Evolutionary conservation across 805 yeast species (phyloP).

Genomic region (Metschnikowia lochheadii): DNA sequence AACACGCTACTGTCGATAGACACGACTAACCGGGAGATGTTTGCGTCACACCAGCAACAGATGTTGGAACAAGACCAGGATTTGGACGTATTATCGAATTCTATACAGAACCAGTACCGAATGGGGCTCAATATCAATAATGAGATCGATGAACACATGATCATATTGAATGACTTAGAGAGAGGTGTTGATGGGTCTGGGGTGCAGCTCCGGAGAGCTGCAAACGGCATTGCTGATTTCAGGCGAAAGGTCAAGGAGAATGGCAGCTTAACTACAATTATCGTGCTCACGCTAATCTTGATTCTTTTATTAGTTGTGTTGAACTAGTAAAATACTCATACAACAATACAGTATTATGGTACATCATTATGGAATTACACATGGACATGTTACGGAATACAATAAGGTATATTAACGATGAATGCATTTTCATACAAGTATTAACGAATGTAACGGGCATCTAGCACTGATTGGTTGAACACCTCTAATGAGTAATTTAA

Average conservation of each 20-base stretch:
- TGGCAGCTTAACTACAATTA: constrained; percentile 41
- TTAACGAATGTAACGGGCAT: neutral
- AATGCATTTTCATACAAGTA: neutral
- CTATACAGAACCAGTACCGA: constrained; percentile 33
- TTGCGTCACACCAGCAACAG: constrained; percentile 41
- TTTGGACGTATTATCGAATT: constrained; percentile 31
- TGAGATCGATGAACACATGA: constrained; percentile 41
- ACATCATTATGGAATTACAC: too few relatives aligned
- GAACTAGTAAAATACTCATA: constrained; percentile 17
- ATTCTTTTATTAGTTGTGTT: constrained; percentile 39
- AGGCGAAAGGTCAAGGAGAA: constrained; percentile 35
- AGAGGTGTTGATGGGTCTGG: constrained; percentile 36
- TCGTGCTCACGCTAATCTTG: constrained; percentile 38
- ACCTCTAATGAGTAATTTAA: neutral
- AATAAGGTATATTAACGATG: too few relatives aligned
- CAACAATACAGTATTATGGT: neutral
- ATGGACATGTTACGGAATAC: neutral
- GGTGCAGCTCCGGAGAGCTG: constrained; percentile 30
- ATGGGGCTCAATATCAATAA: constrained; percentile 38
- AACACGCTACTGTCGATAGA: constrained; percentile 23
- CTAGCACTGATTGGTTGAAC: neutral
- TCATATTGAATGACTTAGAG: constrained; percentile 39
- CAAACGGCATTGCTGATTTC: constrained; percentile 28
- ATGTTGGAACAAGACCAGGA: constrained; percentile 35
- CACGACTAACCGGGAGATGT: constrained; percentile 35